A percentile compares a stretch with the other conserved stretches of the same genome.
Evolutionary conservation across 2,329 filamentous ascomycete species (phyloP).

Genomic region (Aspergillus novoparasiticus): DNA sequence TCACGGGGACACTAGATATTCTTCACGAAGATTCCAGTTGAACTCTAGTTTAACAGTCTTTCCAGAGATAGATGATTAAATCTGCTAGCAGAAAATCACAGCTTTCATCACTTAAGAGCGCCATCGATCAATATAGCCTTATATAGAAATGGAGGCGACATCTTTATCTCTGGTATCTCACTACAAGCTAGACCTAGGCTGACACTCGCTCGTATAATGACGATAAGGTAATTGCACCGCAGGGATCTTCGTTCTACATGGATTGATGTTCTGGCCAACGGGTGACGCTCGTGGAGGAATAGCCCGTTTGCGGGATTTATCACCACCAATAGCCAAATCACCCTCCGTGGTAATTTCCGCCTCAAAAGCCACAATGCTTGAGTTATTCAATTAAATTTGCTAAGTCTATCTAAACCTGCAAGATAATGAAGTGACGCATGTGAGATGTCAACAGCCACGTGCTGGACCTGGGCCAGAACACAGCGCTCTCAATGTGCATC

Average conservation of each 20-base stretch:
- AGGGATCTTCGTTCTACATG: background rate
- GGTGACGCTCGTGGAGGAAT: background rate
- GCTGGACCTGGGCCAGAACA: background rate
- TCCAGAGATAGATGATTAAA: background rate
- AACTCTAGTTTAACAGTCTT: background rate
- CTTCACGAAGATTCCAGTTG: background rate
- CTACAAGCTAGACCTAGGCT: background rate
- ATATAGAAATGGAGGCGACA: background rate
- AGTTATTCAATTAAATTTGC: slow-evolving; percentile 11
- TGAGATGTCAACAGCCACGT: background rate
- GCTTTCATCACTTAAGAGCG: background rate
- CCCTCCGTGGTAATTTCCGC: background rate
- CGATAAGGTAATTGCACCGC: background rate
- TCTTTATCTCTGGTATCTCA: slow-evolving; percentile 2
- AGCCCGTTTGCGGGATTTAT: slow-evolving; percentile 15
- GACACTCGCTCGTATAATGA: background rate
- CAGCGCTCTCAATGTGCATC: background rate
- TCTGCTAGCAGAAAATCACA: background rate
- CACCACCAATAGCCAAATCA: slow-evolving; percentile 9
- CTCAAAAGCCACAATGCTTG: background rate
- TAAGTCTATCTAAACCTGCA: slow-evolving; percentile 8
- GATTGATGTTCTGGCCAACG: slow-evolving; percentile 5
- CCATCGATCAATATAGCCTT: background rate
- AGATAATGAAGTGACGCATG: background rate
- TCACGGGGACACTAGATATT: background rate